Base-by-base conservation (phyloP, 208 protist genomes). In the Acanthamoeba royreba region DNA sequence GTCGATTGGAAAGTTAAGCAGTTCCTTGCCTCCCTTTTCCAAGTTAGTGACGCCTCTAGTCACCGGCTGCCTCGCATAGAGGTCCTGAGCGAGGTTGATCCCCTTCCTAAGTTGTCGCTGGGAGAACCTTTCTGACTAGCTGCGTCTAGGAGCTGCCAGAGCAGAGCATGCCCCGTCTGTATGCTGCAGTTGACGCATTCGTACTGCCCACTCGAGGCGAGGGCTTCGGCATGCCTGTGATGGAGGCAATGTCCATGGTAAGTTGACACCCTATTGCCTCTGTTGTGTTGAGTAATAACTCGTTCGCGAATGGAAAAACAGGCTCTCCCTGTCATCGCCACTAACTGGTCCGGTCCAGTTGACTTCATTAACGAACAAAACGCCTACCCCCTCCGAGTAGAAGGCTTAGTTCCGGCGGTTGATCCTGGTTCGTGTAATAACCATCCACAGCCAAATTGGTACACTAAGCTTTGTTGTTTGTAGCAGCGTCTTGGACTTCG, bases 221-320 rank as follows among this genome's bases (percentile, higher is more conserved):
- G 93, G 97, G 97, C 28, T 98, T 38, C 96, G 97, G 97, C 95
- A 45, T 90, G 9, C 97, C 97, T 2, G 96, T 97, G 58, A 90
- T 95, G 25, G 96, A 98, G 63, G 96, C 95, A 19, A 97, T 97
- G 96, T 58, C 96, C 13, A 96, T 96, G 95, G 40, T 45, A 5
- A 38, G 40, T n/a, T 61, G 19, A 25, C 22, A 66, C n/a, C 72
- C n/a, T 83, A 22, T 22, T 74, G 19, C 22, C n/a, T 38, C 22
- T 52, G 25, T 77, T 25, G 25, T n/a, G n/a, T n/a, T n/a, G n/a
- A n/a, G n/a, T n/a, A n/a, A n/a, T n/a, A n/a, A n/a, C n/a, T n/a
- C n/a, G n/a, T 52, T 81, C 25, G 19, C 25, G 19, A 83, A 25
- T 81, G 72, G 19, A 83, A 77, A 52, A n/a, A 25, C 22, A 89